These are phyloP conservation scores for Beauveria medogensis DNA, from an alignment of 2,329 filamentous ascomycete genomes.

Conservation along the genomic window DNA sequence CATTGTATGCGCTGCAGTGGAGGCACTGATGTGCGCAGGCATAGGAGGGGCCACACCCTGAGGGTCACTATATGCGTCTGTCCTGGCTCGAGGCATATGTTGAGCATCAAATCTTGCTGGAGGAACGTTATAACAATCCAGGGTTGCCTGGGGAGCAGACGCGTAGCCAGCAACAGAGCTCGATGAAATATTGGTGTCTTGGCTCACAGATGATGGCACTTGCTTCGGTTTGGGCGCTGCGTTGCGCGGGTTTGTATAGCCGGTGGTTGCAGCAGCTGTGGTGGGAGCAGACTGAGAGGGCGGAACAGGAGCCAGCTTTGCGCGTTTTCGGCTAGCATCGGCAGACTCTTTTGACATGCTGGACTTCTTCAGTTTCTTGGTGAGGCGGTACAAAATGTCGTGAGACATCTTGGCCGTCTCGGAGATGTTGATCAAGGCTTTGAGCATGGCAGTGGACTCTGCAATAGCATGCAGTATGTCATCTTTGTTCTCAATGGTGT, in stretches of 20 bases:
- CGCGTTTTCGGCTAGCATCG: constrained; percentile 4
- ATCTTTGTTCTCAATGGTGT: constrained; percentile 22
- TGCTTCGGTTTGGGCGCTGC: neutral
- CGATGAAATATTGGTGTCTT: neutral
- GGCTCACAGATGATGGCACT: neutral
- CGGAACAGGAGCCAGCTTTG: neutral
- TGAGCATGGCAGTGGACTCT: constrained; percentile 24
- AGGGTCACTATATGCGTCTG: neutral
- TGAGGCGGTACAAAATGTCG: constrained; percentile 24
- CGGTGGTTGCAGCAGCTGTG: neutral
- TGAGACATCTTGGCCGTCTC: constrained; percentile 28
- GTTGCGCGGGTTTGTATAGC: neutral
- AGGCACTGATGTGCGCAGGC: neutral
- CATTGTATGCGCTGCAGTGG: neutral
- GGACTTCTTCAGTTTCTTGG: constrained; percentile 19
- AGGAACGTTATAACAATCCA: neutral
- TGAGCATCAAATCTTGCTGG: neutral
- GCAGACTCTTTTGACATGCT: neutral
- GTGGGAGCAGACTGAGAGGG: neutral
- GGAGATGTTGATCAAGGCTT: constrained; percentile 23
- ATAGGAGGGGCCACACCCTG: neutral
- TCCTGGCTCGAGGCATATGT: neutral
- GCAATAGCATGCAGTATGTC: constrained; percentile 31
- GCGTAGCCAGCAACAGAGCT: neutral
- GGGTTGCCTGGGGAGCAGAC: neutral